Conservation (phyloP, 2,329 filamentous ascomycete genomes). For the Phoma herbarum region DNA sequence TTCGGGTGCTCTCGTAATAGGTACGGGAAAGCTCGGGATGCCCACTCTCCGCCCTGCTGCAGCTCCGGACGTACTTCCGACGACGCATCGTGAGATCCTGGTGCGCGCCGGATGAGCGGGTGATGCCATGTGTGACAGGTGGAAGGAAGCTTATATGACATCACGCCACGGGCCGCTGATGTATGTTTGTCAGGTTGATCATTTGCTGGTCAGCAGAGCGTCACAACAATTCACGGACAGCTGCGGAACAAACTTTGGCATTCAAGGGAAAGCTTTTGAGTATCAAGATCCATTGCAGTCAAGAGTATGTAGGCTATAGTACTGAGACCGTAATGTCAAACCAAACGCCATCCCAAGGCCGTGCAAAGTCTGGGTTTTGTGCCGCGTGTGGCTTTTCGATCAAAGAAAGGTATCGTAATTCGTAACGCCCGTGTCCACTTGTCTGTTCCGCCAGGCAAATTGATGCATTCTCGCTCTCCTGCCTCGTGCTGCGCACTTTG, state of each 20-base stretch:
- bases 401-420: conserved; percentile 33
- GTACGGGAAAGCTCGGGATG: conserved; percentile 6
- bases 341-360: conserved; percentile 19
- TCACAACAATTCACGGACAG: background rate
- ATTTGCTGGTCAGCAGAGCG: too few species aligned
- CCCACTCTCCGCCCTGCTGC: background rate
- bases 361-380: conserved; percentile 19
- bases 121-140: background rate
- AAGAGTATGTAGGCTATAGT: background rate
- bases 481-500: conserved; percentile 10
- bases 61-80: conserved; percentile 5
- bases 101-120: conserved; percentile 5
- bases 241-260: too few species aligned
- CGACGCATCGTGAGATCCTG: conserved; percentile 1
- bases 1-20: conserved; percentile 14
- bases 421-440: conserved; percentile 25
- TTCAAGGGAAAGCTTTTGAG: background rate
- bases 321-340: background rate
- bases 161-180: too few species aligned
- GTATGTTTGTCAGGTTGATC: too few species aligned
- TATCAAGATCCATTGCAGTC: conserved; percentile 11
- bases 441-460: conserved; percentile 21
- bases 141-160: too few species aligned
- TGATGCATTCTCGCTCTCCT: conserved; percentile 8
- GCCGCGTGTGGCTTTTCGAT: conserved; percentile 25